phyloP scores from a whole-genome alignment of 2,329 filamentous ascomycete species.

The Tetracladium maxilliforme region DNA sequence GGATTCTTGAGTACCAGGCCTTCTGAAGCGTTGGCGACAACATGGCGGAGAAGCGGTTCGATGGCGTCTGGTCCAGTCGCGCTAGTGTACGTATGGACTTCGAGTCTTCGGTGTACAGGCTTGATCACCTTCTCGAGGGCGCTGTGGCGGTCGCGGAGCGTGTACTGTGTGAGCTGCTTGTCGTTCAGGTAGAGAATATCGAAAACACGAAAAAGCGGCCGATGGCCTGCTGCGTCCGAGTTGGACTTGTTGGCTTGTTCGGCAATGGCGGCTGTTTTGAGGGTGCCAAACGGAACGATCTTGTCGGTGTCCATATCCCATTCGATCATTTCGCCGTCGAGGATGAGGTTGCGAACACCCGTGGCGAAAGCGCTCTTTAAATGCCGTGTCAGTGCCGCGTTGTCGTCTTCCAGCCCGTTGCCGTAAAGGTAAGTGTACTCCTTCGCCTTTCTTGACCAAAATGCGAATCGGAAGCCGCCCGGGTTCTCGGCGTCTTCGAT shows the following conservation, averaged over 20 bases:
- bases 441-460: conserved; percentile 94
- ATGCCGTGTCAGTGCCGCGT: conserved; percentile 67
- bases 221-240: conserved; percentile 43
- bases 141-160: conserved; percentile 62
- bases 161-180: conserved; percentile 64
- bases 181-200: conserved; percentile 86
- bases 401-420: conserved; percentile 55
- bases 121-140: conserved; percentile 61
- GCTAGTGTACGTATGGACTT: conserved; percentile 61
- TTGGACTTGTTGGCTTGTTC: conserved; percentile 54
- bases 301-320: conserved; percentile 83
- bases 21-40: conserved; percentile 78
- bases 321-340: conserved; percentile 97
- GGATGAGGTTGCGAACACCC: conserved; percentile 71
- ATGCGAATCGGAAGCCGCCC: conserved; percentile 63
- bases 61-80: conserved; percentile 58
- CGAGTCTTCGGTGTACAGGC: conserved; percentile 59
- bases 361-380: conserved; percentile 62
- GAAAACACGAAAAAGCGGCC: conserved; percentile 75
- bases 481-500: conserved; percentile 48
- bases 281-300: conserved; percentile 77
- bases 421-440: conserved; percentile 95
- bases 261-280: conserved; percentile 78
- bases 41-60: conserved; percentile 63
- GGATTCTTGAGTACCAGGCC: conserved; percentile 92